A percentile compares a stretch with the other conserved stretches of the same genome.
phyloP scores from a whole-genome alignment of 257 asterid genomes.

The Coffea eugenioides region DNA sequence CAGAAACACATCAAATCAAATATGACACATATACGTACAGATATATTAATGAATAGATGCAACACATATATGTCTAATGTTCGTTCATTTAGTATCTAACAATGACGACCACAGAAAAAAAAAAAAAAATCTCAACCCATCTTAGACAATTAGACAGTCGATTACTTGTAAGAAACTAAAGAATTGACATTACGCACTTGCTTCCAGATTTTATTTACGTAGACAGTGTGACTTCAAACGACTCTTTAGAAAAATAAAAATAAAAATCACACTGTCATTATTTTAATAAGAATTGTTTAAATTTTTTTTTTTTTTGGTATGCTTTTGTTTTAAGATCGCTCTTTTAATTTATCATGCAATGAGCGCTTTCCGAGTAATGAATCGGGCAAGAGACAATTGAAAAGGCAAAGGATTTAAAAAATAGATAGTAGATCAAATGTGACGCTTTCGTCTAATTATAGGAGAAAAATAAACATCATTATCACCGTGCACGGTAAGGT shows the following conservation, averaged over 20 bases:
- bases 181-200: not conserved
- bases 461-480: slow-evolving; percentile 14
- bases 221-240: not conserved
- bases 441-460: not conserved
- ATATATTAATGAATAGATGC: too few relatives aligned
- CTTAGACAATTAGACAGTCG: too few relatives aligned
- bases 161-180: not conserved
- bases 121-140: not conserved
- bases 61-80: not conserved
- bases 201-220: not conserved
- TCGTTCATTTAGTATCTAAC: not conserved
- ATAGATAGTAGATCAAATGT: not conserved
- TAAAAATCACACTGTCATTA: not conserved
- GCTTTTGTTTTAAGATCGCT: not conserved
- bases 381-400: not conserved
- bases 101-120: not conserved
- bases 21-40: too few relatives aligned
- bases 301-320: too few relatives aligned
- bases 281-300: not conserved
- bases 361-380: not conserved
- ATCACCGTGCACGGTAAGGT: slow-evolving; percentile 45
- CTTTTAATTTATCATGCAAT: not conserved
- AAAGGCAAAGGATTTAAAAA: not conserved
- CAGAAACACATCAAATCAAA: too few relatives aligned
- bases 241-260: not conserved